These are phyloP conservation scores for Russula virescens DNA, from an alignment of 768 basidiomycete species.

Conservation along the genomic window DNA sequence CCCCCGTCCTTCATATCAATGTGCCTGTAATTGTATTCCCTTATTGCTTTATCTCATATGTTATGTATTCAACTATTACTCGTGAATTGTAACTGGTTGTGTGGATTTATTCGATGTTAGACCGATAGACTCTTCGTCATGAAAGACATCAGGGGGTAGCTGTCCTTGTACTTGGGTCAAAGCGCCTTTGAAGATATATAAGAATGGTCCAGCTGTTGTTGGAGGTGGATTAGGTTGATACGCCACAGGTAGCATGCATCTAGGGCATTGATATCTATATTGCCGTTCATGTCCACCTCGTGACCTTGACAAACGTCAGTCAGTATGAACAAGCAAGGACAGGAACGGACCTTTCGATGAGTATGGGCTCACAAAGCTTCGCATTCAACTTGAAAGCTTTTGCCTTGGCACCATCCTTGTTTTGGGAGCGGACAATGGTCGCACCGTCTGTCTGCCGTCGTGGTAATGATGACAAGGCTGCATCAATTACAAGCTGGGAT, in stretches of 20 bases:
- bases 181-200: constrained; percentile 77
- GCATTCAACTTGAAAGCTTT: constrained; percentile 87
- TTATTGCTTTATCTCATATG: neutral
- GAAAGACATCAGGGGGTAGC: constrained; percentile 78
- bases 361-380: constrained; percentile 55
- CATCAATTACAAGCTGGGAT: constrained; percentile 73
- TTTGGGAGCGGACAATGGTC: constrained; percentile 72
- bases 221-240: constrained; percentile 80
- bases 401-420: constrained; percentile 49
- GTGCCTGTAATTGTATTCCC: neutral
- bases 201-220: constrained; percentile 65
- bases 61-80: neutral
- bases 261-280: constrained; percentile 62
- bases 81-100: neutral
- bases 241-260: constrained; percentile 60
- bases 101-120: constrained; percentile 14
- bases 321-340: constrained; percentile 27
- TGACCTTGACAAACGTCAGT: constrained; percentile 35
- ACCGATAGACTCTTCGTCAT: constrained; percentile 36
- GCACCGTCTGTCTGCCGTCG: constrained; percentile 73
- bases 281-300: constrained; percentile 67
- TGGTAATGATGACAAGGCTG: constrained; percentile 60
- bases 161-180: constrained; percentile 88
- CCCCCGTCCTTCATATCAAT: neutral
- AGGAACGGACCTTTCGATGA: constrained; percentile 62